Conservation (phyloP, 106 monocot genomes). For the Dioscorea dumetorum region DNA sequence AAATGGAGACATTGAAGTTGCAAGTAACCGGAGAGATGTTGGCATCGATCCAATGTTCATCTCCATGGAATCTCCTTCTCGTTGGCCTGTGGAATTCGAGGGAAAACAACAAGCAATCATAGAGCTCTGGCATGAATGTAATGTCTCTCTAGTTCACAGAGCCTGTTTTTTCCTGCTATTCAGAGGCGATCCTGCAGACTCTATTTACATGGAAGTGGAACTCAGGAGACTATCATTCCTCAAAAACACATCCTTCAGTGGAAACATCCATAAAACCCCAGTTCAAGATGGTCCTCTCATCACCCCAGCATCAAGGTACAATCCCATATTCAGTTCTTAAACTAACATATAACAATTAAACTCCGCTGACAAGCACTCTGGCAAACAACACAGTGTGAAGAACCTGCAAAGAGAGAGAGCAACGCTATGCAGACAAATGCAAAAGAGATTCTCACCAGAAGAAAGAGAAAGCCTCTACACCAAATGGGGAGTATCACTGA, state of each 20-base stretch:
- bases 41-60: constrained; percentile 43
- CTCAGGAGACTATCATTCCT: constrained; percentile 77
- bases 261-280: constrained; percentile 14
- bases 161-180: constrained; percentile 90
- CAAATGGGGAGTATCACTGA: constrained; percentile 82
- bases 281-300: constrained; percentile 14
- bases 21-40: constrained; percentile 29
- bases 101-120: constrained; percentile 71
- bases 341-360: background rate
- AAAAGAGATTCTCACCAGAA: constrained; percentile 34
- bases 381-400: constrained; percentile 25
- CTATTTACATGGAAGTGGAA: constrained; percentile 99
- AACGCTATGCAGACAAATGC: constrained; percentile 73
- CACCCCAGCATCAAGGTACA: constrained; percentile 50
- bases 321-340: background rate
- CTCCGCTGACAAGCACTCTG: background rate
- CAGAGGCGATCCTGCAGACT: constrained; percentile 79
- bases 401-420: constrained; percentile 68
- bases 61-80: constrained; percentile 46
- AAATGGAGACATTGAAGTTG: constrained; percentile 9
- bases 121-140: constrained; percentile 80
- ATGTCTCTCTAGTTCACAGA: constrained; percentile 78
- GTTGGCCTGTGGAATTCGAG: constrained; percentile 69
- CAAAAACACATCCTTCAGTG: constrained; percentile 29
- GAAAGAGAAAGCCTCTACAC: constrained; percentile 74